These are phyloP conservation scores for Neurospora crassa DNA, from an alignment of 2,329 filamentous ascomycete genomes.

Conservation along the genomic window DNA sequence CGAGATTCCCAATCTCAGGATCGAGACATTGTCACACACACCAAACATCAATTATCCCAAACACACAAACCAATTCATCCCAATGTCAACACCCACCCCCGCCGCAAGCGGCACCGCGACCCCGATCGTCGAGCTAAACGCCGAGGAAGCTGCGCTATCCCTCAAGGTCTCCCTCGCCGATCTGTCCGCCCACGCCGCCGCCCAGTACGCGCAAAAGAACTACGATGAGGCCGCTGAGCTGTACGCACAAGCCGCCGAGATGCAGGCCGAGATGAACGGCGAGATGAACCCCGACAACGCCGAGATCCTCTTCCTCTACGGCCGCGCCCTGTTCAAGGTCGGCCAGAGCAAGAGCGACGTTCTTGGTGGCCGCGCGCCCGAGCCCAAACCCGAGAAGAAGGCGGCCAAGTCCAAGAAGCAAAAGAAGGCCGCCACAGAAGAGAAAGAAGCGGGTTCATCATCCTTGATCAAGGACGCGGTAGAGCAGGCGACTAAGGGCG, in stretches of 20 bases:
- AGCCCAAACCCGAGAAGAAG: constrained; percentile 35
- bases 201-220: constrained; percentile 82
- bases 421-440: constrained; percentile 25
- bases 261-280: constrained; percentile 86
- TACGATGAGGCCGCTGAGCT: constrained; percentile 78
- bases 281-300: constrained; percentile 87
- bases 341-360: constrained; percentile 93
- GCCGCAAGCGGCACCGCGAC: constrained; percentile 23
- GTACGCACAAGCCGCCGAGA: constrained; percentile 79
- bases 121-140: constrained; percentile 22
- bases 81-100: constrained; percentile 19
- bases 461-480: constrained; percentile 31
- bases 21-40: background rate
- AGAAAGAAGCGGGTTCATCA: constrained; percentile 21
- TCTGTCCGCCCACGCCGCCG: constrained; percentile 68
- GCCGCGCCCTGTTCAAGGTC: constrained; percentile 86
- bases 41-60: background rate
- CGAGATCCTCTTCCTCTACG: constrained; percentile 89
- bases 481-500: constrained; percentile 35
- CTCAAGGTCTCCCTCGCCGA: constrained; percentile 61
- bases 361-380: constrained; percentile 67
- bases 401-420: constrained; percentile 28
- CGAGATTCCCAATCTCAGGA: background rate
- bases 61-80: background rate
- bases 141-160: constrained; percentile 24